Evolutionary conservation across 306 rosid species (phyloP).

Genomic region (Hippophae rhamnoides): DNA sequence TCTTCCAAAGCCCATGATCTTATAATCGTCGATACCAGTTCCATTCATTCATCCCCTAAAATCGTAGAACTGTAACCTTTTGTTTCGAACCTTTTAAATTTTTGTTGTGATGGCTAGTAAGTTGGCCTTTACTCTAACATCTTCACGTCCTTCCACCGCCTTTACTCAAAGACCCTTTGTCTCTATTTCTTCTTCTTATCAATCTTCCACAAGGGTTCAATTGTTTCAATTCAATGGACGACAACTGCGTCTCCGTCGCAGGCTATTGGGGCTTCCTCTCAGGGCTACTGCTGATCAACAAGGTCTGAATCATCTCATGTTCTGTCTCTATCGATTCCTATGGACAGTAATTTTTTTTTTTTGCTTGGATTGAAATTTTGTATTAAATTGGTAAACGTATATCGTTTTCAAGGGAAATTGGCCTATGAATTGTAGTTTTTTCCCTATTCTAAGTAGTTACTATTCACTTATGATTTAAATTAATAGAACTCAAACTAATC

Average conservation of each 20-base stretch:
- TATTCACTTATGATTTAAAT: no score
- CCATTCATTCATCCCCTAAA: background rate
- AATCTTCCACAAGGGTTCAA: conserved; percentile 24
- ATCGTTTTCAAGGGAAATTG: no score
- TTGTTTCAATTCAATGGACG: conserved; percentile 40
- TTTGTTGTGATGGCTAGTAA: conserved; percentile 52
- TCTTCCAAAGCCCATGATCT: background rate
- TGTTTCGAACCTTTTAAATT: background rate
- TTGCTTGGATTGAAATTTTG: no score
- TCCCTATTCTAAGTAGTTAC: no score
- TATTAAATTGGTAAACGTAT: no score
- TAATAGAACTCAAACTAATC: no score
- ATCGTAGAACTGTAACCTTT: background rate
- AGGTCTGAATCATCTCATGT: conserved; percentile 29
- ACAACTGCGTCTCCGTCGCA: conserved; percentile 40
- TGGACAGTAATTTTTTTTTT: no score
- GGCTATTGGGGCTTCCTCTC: conserved; percentile 28
- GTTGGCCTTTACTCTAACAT: conserved; percentile 38
- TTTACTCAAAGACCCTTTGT: conserved; percentile 33
- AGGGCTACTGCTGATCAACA: conserved; percentile 72
- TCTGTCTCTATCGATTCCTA: no score
- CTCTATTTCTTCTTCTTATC: conserved; percentile 21
- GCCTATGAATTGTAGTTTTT: no score
- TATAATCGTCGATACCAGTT: background rate
- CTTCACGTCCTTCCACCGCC: conserved; percentile 31